phyloP scores from a whole-genome alignment of 2,329 filamentous ascomycete species.

The Xenoacremonium recifei region DNA sequence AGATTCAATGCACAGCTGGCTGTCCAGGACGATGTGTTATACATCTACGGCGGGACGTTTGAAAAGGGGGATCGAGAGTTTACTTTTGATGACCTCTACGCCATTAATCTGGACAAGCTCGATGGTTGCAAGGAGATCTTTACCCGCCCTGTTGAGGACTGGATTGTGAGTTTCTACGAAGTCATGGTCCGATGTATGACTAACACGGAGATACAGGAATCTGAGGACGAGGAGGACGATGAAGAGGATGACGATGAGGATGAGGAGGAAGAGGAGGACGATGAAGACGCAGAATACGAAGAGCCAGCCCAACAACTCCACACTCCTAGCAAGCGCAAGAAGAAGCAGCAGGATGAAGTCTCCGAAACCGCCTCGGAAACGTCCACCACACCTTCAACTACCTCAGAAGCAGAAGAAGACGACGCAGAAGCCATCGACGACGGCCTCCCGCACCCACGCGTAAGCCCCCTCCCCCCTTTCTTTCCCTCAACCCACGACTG shows the following conservation, averaged over 20 bases:
- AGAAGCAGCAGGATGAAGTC: slow-evolving; percentile 45
- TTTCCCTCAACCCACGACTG: slow-evolving; percentile 29
- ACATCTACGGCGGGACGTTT: slow-evolving; percentile 92
- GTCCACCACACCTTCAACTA: slow-evolving; percentile 25
- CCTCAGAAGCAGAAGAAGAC: slow-evolving; percentile 47
- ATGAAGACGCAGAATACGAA: slow-evolving; percentile 51
- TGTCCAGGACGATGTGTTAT: slow-evolving; percentile 88
- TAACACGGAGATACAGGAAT: slow-evolving; percentile 43
- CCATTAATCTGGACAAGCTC: slow-evolving; percentile 89
- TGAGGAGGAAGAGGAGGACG: slow-evolving; percentile 54
- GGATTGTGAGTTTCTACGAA: slow-evolving; percentile 56
- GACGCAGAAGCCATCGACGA: slow-evolving; percentile 62
- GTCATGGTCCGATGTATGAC: slow-evolving; percentile 3
- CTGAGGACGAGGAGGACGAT: slow-evolving; percentile 58
- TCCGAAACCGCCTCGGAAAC: slow-evolving; percentile 32
- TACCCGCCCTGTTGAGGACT: slow-evolving; percentile 78
- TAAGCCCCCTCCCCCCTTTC: slow-evolving; percentile 29
- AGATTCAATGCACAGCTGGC: slow-evolving; percentile 90
- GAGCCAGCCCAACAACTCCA: slow-evolving; percentile 44
- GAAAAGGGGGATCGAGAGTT: slow-evolving; percentile 94
- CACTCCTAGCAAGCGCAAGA: slow-evolving; percentile 57
- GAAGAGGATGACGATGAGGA: slow-evolving; percentile 61
- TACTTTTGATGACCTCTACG: slow-evolving; percentile 93
- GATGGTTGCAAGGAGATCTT: slow-evolving; percentile 94
- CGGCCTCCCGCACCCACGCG: slow-evolving; percentile 67